Conservation (phyloP, 73 alveolate genomes). For the Symbiodinium pilosum region DNA sequence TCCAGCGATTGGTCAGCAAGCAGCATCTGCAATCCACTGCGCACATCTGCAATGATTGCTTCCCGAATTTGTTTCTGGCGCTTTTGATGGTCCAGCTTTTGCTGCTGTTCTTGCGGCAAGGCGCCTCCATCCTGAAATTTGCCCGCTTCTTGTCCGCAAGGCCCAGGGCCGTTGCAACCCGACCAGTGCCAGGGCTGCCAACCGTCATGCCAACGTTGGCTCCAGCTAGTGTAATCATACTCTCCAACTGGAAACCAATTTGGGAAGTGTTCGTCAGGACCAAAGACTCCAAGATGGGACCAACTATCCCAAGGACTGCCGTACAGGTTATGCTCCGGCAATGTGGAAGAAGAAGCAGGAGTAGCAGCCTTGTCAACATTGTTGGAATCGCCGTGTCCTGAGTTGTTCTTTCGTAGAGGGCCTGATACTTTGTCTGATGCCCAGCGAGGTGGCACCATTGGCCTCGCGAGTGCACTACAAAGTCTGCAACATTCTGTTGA, state of each 20-base stretch:
- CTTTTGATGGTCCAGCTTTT: background rate
- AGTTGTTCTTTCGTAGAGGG: background rate
- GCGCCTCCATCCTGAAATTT: too few species aligned
- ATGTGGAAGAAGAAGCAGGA: too few species aligned
- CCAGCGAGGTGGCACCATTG: conserved; percentile 18
- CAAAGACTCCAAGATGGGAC: too few species aligned
- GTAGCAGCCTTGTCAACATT: too few species aligned
- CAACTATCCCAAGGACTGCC: too few species aligned
- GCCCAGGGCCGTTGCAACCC: background rate
- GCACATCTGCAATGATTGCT: background rate
- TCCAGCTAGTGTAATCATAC: background rate
- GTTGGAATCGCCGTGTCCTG: too few species aligned
- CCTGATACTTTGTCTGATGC: background rate
- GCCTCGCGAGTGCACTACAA: background rate
- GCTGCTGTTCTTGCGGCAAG: background rate
- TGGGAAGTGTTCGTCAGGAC: too few species aligned
- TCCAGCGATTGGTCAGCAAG: background rate
- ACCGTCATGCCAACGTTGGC: background rate
- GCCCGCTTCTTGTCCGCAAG: background rate
- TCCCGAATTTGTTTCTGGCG: background rate
- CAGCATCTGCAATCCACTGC: background rate
- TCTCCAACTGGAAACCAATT: background rate
- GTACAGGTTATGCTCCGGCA: too few species aligned
- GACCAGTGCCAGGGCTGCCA: background rate
- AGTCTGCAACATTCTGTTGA: too few species aligned